Percentiles rank a stretch among this genome's conserved stretches.
These are phyloP conservation scores for Citrullus colocynthis DNA, from an alignment of 306 rosid species.

Conservation along the genomic window DNA sequence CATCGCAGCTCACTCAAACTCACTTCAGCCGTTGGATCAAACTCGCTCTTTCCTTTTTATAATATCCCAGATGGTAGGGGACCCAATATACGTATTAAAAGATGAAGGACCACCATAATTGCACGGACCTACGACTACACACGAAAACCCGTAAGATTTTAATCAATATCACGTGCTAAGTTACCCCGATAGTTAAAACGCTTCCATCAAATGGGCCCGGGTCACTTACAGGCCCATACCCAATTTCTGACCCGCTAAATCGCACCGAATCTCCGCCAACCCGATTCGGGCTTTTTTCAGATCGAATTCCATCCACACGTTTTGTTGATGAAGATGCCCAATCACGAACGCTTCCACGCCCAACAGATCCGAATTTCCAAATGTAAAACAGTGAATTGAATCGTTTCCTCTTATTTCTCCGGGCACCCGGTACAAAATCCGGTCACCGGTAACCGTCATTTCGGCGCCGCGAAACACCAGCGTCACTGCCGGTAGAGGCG, in stretches of 20 bases:
- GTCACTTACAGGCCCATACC: constrained; percentile 1
- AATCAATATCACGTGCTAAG: not conserved
- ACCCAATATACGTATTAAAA: not conserved
- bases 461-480: constrained; percentile 55
- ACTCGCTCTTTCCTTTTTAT: not conserved
- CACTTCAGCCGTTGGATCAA: not conserved
- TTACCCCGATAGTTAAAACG: not conserved
- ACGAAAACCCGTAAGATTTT: not conserved
- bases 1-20: not conserved
- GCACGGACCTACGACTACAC: constrained; percentile 7
- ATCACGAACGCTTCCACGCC: constrained; percentile 71
- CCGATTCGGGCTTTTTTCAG: constrained; percentile 52
- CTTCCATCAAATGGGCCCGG: constrained; percentile 6
- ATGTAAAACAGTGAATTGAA: constrained; percentile 59
- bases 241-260: constrained; percentile 30
- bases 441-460: constrained; percentile 40
- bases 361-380: constrained; percentile 70
- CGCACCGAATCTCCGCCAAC: constrained; percentile 43
- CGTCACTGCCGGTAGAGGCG: constrained; percentile 42
- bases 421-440: constrained; percentile 41
- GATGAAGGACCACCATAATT: constrained; percentile 1
- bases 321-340: constrained; percentile 82
- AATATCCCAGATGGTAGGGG: not conserved
- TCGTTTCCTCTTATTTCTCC: constrained; percentile 30
- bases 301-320: constrained; percentile 81